Evolutionary conservation across 2,329 filamentous ascomycete species (phyloP).

Genomic region (Diaporthe amygdali): DNA sequence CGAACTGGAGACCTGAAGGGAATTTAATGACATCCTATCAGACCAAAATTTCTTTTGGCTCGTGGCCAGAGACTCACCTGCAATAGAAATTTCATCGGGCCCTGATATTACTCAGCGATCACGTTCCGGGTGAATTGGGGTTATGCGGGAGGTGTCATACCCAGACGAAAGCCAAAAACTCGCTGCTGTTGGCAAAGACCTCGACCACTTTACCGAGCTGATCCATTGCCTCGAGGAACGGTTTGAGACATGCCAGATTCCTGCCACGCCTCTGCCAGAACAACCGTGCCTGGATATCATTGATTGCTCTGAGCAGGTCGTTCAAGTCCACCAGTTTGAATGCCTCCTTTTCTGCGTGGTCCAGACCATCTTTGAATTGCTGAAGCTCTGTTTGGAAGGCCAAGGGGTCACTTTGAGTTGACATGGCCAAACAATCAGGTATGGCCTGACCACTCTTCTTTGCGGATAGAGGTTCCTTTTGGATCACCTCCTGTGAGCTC

Average conservation of each 20-base stretch:
- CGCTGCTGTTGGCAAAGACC: not conserved
- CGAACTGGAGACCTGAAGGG: not conserved
- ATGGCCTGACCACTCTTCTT: too few relatives aligned
- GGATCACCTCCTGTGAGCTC: too few relatives aligned
- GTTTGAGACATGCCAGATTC: not conserved
- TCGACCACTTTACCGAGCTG: slow-evolving; percentile 9
- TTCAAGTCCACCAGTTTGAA: not conserved
- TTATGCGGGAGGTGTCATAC: not conserved
- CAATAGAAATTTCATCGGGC: not conserved
- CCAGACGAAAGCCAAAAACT: not conserved
- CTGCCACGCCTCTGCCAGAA: not conserved
- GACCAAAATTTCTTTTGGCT: not conserved
- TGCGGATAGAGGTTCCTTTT: too few relatives aligned
- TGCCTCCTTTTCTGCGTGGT: not conserved
- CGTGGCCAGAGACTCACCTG: not conserved
- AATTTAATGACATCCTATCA: too few relatives aligned
- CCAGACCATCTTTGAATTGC: not conserved
- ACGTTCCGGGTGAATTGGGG: not conserved
- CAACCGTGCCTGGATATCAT: not conserved
- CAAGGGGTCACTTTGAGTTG: not conserved
- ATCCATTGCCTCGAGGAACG: not conserved
- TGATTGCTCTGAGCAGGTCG: not conserved
- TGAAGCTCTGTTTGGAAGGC: not conserved
- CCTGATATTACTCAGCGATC: not conserved
- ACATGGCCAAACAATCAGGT: not conserved